Evolutionary conservation across 768 basidiomycete species (phyloP), one percentile per base, ranked within the genome.

Genomic region (Mycena rosella): DNA sequence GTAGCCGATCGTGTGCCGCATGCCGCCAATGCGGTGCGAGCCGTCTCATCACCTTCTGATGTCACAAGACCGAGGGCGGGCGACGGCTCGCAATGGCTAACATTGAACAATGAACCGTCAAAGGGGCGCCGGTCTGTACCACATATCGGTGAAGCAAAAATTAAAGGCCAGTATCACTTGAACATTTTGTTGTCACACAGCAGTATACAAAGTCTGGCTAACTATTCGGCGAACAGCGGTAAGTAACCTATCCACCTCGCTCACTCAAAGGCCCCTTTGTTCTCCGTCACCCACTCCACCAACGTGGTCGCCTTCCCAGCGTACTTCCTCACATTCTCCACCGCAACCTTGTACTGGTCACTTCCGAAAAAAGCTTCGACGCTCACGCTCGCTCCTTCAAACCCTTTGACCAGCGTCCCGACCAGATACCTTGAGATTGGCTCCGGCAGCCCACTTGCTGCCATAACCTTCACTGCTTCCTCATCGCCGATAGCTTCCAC

Each of bases 381-480:
- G 24, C 24, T n/a, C n/a, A n/a, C n/a, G n/a, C n/a, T n/a, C n/a
- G n/a, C n/a, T n/a, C n/a, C n/a, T n/a, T n/a, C n/a, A n/a, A n/a
- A n/a, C 55, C 55, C 55, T 3, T 56, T n/a, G 55, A 1, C 18
- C 55, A 27, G 38, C 24, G n/a, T 58, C 57, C 32, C 47, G 29
- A 58, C 27, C 42, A 58, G 44, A 47, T 44, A 58, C 42, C n/a
- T 58, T 18, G 42, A 42, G 42, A 58, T 3, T 5, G 57, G 57
- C 27, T 58, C 57, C 30, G 57, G 57, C 6, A 45, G 1, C 44
- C 57, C 57, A 47, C 30, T 11, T 15, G 57, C 57, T 11, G 13
- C 57, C 57, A 58, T 45, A 24, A 10, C 42, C 22, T 58, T 58
- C 57, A 58, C 57, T 24, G 57, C 57, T 58, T 58, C 57, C 57